These are phyloP conservation scores for Chlamydomonas sp. DNA, from an alignment of 139 green algal species.

Conservation along the genomic window DNA sequence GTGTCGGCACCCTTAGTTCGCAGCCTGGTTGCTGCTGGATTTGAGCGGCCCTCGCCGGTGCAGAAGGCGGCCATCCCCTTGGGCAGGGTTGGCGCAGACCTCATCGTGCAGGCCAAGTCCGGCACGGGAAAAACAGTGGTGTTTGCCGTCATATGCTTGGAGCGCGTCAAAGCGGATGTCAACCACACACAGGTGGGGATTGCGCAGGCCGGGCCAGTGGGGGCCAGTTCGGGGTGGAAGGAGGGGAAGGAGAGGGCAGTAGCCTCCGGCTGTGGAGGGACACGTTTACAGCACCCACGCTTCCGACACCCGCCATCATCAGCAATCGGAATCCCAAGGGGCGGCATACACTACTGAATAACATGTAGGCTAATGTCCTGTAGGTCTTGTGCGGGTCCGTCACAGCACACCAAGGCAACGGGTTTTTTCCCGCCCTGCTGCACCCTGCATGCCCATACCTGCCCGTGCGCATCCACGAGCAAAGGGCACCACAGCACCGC, in stretches of 20 bases:
- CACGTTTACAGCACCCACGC: too few species aligned
- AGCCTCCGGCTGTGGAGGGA: background rate
- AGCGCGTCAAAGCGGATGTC: constrained; percentile 56
- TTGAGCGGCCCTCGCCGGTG: constrained; percentile 75
- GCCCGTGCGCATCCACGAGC: background rate
- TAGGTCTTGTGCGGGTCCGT: too few species aligned
- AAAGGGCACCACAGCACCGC: background rate
- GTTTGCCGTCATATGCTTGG: constrained; percentile 71
- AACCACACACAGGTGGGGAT: constrained; percentile 56
- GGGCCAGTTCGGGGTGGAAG: background rate
- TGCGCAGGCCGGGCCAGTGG: background rate
- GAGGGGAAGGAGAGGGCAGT: background rate
- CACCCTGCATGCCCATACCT: too few species aligned
- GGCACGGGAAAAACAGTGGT: constrained; percentile 90
- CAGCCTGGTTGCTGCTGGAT: constrained; percentile 67
- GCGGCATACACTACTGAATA: too few species aligned
- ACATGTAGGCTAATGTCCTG: too few species aligned
- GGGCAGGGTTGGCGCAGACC: constrained; percentile 74
- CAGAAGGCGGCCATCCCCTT: constrained; percentile 81
- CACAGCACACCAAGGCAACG: too few species aligned
- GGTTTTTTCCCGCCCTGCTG: too few species aligned
- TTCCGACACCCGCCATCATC: too few species aligned
- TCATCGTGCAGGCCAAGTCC: constrained; percentile 89
- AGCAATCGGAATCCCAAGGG: too few species aligned
- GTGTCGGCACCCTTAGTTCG: constrained; percentile 60